phyloP scores from a whole-genome alignment of 2,329 filamentous ascomycete genomes.

The Exophiala aquamarina region DNA sequence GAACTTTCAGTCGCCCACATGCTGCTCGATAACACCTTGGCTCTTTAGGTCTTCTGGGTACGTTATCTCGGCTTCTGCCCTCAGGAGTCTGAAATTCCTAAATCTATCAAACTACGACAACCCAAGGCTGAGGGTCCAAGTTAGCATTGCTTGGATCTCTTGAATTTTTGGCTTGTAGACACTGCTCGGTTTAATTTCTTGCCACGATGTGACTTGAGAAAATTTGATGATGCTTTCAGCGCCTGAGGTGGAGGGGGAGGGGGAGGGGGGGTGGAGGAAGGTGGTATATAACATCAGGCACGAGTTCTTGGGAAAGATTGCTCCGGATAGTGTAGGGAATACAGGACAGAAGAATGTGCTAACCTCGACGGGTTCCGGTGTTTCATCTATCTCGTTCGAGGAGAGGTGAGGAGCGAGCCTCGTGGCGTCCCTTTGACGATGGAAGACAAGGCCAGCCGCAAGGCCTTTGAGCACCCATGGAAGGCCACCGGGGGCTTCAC shows the following conservation, averaged over 20 bases:
- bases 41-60: not conserved
- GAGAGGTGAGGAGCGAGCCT: not conserved
- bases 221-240: too few species aligned
- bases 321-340: not conserved
- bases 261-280: too few species aligned
- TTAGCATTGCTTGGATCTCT: slow-evolving; percentile 2
- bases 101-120: not conserved
- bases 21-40: slow-evolving; percentile 1
- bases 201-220: too few species aligned
- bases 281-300: too few species aligned
- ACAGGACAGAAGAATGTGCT: not conserved
- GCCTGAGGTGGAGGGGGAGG: too few species aligned
- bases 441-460: slow-evolving; percentile 4
- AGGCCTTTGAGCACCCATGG: slow-evolving; percentile 7
- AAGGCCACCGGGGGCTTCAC: slow-evolving; percentile 4
- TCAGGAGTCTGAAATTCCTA: not conserved
- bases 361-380: not conserved
- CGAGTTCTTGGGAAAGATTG: too few species aligned
- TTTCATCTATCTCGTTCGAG: not conserved
- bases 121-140: slow-evolving; percentile 1
- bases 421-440: not conserved
- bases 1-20: slow-evolving; percentile 1
- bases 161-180: too few species aligned
- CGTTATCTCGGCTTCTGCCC: not conserved
- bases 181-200: too few species aligned